phyloP scores from a whole-genome alignment of 495 filamentous ascomycete genomes.

The Lichenothelia convexa region DNA sequence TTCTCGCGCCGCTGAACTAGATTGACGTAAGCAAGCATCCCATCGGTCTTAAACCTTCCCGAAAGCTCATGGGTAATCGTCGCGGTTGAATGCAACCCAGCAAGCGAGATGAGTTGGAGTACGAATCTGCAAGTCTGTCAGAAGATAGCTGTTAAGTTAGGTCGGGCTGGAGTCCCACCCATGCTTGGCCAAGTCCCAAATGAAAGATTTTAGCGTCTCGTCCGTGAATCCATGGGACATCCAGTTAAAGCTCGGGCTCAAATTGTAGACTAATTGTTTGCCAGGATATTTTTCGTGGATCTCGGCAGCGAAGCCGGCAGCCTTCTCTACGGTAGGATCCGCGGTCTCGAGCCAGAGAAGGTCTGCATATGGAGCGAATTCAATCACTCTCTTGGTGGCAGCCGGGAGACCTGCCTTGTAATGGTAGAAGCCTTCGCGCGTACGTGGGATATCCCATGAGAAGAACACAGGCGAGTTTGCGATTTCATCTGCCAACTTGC shows the following conservation, averaged over 20 bases:
- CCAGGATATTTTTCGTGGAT: conserved; percentile 46
- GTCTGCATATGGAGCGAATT: conserved; percentile 82
- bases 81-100: conserved; percentile 77
- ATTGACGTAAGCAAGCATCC: conserved; percentile 91
- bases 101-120: conserved; percentile 79
- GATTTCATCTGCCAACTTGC: conserved; percentile 46
- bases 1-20: conserved; percentile 78
- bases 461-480: conserved; percentile 55
- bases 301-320: conserved; percentile 50
- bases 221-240: conserved; percentile 81
- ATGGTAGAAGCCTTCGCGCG: conserved; percentile 91
- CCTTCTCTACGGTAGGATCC: conserved; percentile 63
- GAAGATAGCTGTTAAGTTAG: too few relatives aligned
- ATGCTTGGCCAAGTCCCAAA: conserved; percentile 88
- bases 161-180: conserved; percentile 30
- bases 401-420: conserved; percentile 74
- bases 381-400: conserved; percentile 81
- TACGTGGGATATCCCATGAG: conserved; percentile 83
- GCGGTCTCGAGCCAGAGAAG: conserved; percentile 96
- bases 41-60: conserved; percentile 63
- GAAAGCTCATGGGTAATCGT: conserved; percentile 76
- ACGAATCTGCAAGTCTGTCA: conserved; percentile 44
- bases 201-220: conserved; percentile 61
- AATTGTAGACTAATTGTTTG: conserved; percentile 91
- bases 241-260: conserved; percentile 96